Evolutionary conservation across 2,329 filamentous ascomycete species (phyloP).

Genomic region (Beauveria caledonica): DNA sequence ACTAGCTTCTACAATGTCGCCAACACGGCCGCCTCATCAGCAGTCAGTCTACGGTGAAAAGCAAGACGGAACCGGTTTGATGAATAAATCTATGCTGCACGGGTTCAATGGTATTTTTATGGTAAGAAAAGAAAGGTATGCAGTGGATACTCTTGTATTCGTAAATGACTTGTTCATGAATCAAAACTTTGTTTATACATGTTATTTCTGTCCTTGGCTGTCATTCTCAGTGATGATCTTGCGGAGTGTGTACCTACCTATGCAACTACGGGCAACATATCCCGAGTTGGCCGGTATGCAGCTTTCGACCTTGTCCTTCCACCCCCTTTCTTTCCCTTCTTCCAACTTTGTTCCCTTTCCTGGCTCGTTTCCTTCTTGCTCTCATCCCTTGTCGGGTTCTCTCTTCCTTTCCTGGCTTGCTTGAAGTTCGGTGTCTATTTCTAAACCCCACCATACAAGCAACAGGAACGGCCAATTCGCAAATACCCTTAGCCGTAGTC

Average conservation of each 20-base stretch:
- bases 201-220: not conserved
- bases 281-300: no score
- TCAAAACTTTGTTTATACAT: not conserved
- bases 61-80: constrained; percentile 1
- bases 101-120: not conserved
- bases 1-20: not conserved
- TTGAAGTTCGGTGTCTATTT: no score
- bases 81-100: not conserved
- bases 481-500: no score
- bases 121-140: not conserved
- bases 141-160: constrained; percentile 10
- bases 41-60: not conserved
- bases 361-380: not conserved
- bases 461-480: no score
- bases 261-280: not conserved
- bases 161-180: constrained; percentile 11
- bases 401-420: no score
- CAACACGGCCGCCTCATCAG: not conserved
- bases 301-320: no score
- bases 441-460: no score
- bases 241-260: not conserved
- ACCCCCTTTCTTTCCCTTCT: no score
- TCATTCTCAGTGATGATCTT: not conserved
- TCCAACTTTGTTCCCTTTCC: no score
- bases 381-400: no score